These are phyloP conservation scores for Alternaria sp. DNA, from an alignment of 2,329 filamentous ascomycete genomes.

Conservation along the genomic window DNA sequence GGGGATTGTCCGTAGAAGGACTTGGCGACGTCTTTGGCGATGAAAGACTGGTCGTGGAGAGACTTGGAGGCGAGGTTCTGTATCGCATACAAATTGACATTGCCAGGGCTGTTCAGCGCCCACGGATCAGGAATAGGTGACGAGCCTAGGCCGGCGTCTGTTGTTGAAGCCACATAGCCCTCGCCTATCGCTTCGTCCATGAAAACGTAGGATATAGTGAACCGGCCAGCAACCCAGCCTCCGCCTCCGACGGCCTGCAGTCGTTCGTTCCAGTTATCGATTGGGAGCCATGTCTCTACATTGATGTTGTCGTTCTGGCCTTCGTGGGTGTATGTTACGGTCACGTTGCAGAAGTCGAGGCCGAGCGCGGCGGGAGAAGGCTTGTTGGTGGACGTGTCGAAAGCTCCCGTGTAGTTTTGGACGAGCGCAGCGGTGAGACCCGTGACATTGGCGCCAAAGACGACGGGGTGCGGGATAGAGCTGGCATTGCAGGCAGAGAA, in stretches of 20 bases:
- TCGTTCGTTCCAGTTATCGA: constrained; percentile 25
- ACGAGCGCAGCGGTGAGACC: constrained; percentile 17
- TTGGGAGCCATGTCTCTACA: constrained; percentile 34
- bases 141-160: constrained; percentile 28
- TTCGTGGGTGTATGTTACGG: constrained; percentile 47
- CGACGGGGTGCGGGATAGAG: constrained; percentile 6
- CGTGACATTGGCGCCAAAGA: constrained; percentile 20
- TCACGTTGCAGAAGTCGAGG: constrained; percentile 41
- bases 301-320: constrained; percentile 44
- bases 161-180: constrained; percentile 32
- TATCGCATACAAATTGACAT: constrained; percentile 30
- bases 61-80: constrained; percentile 45
- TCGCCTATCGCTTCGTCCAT: constrained; percentile 24
- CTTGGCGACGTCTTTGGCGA: constrained; percentile 24
- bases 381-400: constrained; percentile 13
- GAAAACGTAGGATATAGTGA: constrained; percentile 9
- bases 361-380: neutral
- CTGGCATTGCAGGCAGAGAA: constrained; percentile 7
- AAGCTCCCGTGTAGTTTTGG: constrained; percentile 19
- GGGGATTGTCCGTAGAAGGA: constrained; percentile 38
- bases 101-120: constrained; percentile 29
- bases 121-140: constrained; percentile 11
- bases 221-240: constrained; percentile 28
- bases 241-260: constrained; percentile 26
- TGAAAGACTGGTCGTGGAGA: constrained; percentile 37